These are phyloP conservation scores for Kodamaea fukazawae DNA, from an alignment of 805 yeast genomes.

Conservation along the genomic window DNA sequence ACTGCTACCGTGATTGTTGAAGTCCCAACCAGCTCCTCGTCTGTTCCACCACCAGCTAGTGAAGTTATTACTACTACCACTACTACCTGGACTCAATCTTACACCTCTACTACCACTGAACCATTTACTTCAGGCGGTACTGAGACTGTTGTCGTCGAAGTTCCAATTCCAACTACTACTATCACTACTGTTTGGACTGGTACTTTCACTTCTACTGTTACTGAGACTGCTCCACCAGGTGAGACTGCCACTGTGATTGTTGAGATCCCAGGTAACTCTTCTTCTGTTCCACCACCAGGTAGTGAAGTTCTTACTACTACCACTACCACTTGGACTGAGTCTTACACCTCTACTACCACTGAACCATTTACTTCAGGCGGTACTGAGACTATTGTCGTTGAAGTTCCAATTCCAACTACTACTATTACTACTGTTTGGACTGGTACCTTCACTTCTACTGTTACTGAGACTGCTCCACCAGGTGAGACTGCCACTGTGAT, in stretches of 20 bases:
- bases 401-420: constrained; percentile 12
- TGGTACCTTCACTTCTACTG: not conserved
- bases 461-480: constrained; percentile 6
- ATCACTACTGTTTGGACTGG: constrained; percentile 13
- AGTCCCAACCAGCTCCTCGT: constrained; percentile 11
- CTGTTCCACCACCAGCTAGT: constrained; percentile 1
- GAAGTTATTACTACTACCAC: constrained; percentile 8
- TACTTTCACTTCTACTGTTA: constrained; percentile 10
- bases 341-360: constrained; percentile 7
- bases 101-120: constrained; percentile 10
- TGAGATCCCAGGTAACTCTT: constrained; percentile 13
- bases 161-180: constrained; percentile 13
- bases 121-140: constrained; percentile 8
- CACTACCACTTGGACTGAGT: constrained; percentile 5
- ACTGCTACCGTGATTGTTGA: constrained; percentile 13
- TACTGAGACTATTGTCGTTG: constrained; percentile 14
- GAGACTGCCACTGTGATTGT: constrained; percentile 11
- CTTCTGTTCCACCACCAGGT: not conserved
- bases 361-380: constrained; percentile 7
- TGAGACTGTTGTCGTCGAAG: constrained; percentile 13
- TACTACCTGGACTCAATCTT: constrained; percentile 13
- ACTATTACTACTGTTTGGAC: constrained; percentile 5
- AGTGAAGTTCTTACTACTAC: not conserved
- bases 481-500: constrained; percentile 14
- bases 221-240: constrained; percentile 10